Conservation (phyloP, 2,329 filamentous ascomycete genomes). For the Fusarium compactum region DNA sequence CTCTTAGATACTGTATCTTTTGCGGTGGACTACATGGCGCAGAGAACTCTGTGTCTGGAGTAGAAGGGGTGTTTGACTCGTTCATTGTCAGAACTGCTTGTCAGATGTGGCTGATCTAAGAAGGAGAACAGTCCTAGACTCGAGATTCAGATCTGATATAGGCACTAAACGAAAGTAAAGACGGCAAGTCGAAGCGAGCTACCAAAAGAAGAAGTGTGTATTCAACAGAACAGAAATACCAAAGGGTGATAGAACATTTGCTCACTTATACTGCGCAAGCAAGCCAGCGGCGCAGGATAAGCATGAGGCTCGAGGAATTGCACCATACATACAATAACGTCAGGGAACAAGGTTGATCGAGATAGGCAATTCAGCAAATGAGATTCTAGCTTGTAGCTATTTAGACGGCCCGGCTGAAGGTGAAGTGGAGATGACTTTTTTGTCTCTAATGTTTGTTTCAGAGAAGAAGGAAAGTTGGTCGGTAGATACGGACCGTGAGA, state of each 20-base stretch:
- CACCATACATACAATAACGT: not conserved
- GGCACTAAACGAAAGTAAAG: not conserved
- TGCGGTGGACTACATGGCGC: constrained; percentile 59
- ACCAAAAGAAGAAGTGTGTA: constrained; percentile 4
- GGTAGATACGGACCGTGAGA: constrained; percentile 45
- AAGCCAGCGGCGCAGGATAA: constrained; percentile 7
- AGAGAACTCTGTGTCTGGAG: constrained; percentile 64
- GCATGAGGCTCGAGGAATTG: constrained; percentile 9
- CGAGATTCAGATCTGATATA: constrained; percentile 11
- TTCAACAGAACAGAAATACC: not conserved
- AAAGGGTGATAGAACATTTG: constrained; percentile 1
- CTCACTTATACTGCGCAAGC: constrained; percentile 21
- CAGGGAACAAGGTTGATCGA: constrained; percentile 35
- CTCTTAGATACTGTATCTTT: constrained; percentile 51
- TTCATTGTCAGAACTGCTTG: constrained; percentile 28
- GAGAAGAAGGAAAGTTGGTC: constrained; percentile 17
- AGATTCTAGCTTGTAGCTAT: constrained; percentile 3
- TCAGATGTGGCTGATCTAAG: not conserved
- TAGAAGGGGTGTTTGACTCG: constrained; percentile 51
- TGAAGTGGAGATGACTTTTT: constrained; percentile 13
- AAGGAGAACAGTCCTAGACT: not conserved
- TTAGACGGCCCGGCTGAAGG: constrained; percentile 26
- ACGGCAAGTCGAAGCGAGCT: constrained; percentile 18
- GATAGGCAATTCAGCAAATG: constrained; percentile 19
- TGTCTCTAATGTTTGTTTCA: constrained; percentile 3